Evolutionary conservation across 345 rosid species (phyloP).

Genomic region (Aegle marmelos): DNA sequence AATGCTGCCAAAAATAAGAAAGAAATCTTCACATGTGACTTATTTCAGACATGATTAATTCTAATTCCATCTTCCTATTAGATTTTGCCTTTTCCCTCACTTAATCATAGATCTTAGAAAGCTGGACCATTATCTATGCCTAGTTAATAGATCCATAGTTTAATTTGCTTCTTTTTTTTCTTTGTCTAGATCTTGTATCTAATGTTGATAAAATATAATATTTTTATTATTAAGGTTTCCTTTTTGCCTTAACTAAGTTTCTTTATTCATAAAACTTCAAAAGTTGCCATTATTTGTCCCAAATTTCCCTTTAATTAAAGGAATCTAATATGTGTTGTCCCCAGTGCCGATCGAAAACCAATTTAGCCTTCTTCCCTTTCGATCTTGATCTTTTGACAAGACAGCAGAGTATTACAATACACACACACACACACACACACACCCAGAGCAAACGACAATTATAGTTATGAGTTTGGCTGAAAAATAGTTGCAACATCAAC

Average conservation of each 20-base stretch:
- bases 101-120: conserved; percentile 15
- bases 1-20: background rate
- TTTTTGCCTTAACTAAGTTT: background rate
- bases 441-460: background rate
- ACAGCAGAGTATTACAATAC: background rate
- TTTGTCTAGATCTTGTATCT: conserved; percentile 6
- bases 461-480: background rate
- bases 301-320: no score
- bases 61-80: background rate
- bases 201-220: background rate
- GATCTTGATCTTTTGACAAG: conserved; percentile 1
- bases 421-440: background rate
- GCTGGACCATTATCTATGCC: conserved; percentile 13
- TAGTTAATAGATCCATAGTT: background rate
- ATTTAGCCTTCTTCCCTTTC: background rate
- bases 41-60: background rate
- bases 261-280: background rate
- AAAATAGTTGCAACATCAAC: background rate
- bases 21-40: background rate
- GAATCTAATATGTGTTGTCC: background rate
- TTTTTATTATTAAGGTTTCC: background rate
- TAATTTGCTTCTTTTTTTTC: background rate
- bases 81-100: background rate
- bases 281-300: background rate
- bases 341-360: background rate